These are phyloP conservation scores for Aureobasidium zeae DNA, from an alignment of 2,329 filamentous ascomycete genomes.

Conservation along the genomic window DNA sequence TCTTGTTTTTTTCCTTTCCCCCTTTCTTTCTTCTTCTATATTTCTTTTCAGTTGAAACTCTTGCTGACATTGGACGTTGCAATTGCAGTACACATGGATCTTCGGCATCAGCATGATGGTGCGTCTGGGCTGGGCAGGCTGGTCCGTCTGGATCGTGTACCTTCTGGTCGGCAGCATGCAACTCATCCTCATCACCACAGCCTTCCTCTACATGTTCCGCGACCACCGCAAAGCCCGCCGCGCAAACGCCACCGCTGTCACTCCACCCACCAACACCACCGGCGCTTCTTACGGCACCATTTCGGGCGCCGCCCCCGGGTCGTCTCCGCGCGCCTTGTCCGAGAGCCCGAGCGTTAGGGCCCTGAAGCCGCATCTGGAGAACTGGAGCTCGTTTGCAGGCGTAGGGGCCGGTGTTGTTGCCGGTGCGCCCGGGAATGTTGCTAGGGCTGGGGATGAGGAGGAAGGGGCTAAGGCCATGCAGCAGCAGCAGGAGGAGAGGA, in stretches of 20 bases:
- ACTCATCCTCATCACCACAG: conserved; percentile 66
- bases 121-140: conserved; percentile 66
- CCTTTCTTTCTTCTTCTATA: not conserved
- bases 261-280: not conserved
- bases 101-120: conserved; percentile 65
- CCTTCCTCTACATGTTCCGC: conserved; percentile 61
- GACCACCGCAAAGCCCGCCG: conserved; percentile 29
- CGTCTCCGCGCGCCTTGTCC: not conserved
- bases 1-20: not conserved
- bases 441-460: not conserved
- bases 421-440: not conserved
- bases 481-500: not conserved
- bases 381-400: conserved; percentile 5
- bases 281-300: not conserved
- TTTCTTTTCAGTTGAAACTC: too few relatives aligned
- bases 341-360: not conserved
- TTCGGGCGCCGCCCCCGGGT: too few relatives aligned
- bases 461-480: not conserved
- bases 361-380: not conserved
- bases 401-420: too few relatives aligned
- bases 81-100: conserved; percentile 38
- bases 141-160: conserved; percentile 90
- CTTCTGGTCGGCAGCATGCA: conserved; percentile 75
- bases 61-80: not conserved
- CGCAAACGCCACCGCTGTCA: conserved; percentile 1